Evolutionary conservation across 768 basidiomycete genomes (phyloP).

Genomic region (Dentipellis sp.): DNA sequence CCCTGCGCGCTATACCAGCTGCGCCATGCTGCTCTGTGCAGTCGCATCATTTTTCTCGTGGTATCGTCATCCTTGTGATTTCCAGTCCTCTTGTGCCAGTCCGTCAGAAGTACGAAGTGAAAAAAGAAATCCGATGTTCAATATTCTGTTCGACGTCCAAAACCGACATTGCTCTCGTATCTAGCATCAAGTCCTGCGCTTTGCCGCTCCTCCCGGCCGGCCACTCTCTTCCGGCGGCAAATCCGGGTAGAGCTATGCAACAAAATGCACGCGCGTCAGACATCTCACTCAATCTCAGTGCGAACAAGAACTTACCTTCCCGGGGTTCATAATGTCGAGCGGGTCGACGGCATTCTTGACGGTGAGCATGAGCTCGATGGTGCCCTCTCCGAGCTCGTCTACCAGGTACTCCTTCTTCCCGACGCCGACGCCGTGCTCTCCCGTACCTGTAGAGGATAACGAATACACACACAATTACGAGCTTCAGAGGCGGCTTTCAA

Average conservation of each 20-base stretch:
- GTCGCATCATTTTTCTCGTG: neutral
- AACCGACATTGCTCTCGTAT: no score
- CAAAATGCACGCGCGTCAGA: no score
- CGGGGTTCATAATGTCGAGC: conserved; percentile 76
- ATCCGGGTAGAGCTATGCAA: no score
- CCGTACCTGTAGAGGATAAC: conserved; percentile 52
- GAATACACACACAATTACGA: neutral
- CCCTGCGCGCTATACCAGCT: conserved; percentile 8
- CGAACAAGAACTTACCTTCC: conserved; percentile 38
- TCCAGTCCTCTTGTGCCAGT: no score
- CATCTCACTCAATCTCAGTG: no score
- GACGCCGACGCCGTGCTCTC: conserved; percentile 83
- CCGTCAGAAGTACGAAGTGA: no score
- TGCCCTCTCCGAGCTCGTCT: conserved; percentile 74
- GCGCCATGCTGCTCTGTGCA: conserved; percentile 2
- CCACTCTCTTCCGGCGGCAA: no score
- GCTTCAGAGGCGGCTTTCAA: conserved; percentile 1
- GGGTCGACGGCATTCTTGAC: conserved; percentile 79
- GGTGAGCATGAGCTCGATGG: conserved; percentile 79
- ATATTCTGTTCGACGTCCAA: no score
- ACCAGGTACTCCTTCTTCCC: conserved; percentile 79
- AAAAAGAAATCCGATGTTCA: no score
- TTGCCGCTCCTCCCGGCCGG: no score
- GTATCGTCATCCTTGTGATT: no score
- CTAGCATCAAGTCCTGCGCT: no score